Evolutionary conservation across 2,329 filamentous ascomycete genomes (phyloP), one percentile per base, ranked within the genome.

Genomic region (Zasmidium angulare): DNA sequence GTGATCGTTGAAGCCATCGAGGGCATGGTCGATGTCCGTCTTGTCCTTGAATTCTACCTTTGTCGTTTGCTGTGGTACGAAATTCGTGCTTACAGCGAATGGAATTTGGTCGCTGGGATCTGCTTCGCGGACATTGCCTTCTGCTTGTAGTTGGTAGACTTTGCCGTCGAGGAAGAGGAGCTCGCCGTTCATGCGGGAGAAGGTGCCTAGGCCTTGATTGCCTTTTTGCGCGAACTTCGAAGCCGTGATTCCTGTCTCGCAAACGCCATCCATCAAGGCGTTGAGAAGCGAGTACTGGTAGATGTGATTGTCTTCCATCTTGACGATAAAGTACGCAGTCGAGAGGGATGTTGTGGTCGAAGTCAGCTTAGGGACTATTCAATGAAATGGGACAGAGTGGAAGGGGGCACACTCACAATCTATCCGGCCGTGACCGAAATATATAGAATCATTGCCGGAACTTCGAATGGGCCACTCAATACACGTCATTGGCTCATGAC

Each of bases 171-270:
- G 66, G 40, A 78, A 69, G n/a, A 79, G 57, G 12, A 79, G 68
- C 60, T 79, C 78, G 53, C 78, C 78, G 61, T 79, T 70, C 69
- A 80, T 77, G 31, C 68, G 67, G 1, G 71, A 67, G 61, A 79
- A 81, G 31, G 79, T 78, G 59, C 80, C 80, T 10, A 83, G 75
- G 59, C 80, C 81, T 72, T 81, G 75, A 65, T 80, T 80, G 53
- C 81, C 80, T 65, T 80, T 76, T 46, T 72, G 68, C 14, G 76
- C 69, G 58, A 82, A 75, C 66, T 80, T 75, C 46, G 78, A 74
- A 50, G 77, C 79, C 53, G 77, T 69, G 58, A 81, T 81, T 36
- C 79, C 79, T 48, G 76, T 75, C 63, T 79, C 76, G 59, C 76
- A 77, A 43, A 79, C 71, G 17, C 77, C 78, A 53, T 74, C 73